Base-by-base conservation (phyloP, 1,284 basidiomycete genomes). In the Sutorius eximius region DNA sequence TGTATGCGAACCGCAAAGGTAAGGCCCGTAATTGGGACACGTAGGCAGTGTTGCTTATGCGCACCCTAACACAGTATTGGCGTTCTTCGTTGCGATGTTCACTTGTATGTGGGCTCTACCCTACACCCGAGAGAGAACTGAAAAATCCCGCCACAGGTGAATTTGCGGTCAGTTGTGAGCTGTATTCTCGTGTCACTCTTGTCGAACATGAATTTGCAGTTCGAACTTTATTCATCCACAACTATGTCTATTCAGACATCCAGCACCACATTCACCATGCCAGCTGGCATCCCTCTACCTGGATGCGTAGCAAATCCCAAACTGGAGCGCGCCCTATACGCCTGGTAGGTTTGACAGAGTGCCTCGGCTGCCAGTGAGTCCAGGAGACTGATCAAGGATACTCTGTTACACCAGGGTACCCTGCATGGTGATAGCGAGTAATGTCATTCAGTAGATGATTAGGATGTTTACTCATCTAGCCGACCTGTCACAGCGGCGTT, bases 1-100 rank as follows among this genome's bases (percentile, higher is more conserved):
- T 55, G 24, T 55, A 55, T n/a, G 7, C 33, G 20, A 55, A 29
- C n/a, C 53, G 53, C 16, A 55, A 33, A 48, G 44, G 53, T 56
- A 49, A 50, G 33, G 5, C 7, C 8, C 8, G 32, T 30, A 5
- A 11, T 34, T 36, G 10, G 12, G n/a, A 3, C 22, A 13, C n/a
- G 29, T 30, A n/a, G 4, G 6, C 24, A 5, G 6, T 27, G 24
- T 27, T 52, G 3, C 20, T 32, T 5, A 27, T 12, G 24, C 24
- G 24, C 24, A 27, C 24, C 6, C 24, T 27, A 27, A 27, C 6
- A 27, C 38, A 55, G 53, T 55, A 24, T 29, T 55, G 8, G 45
- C 15, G 16, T 48, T 48, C 33, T 56, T 55, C 40, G 15, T 49
- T 13, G 7, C 11, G 12, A 20, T 46, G 4, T 40, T 46, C 20